Conservation (phyloP, 2,329 filamentous ascomycete genomes). For the Aspergillus arachidicola region DNA sequence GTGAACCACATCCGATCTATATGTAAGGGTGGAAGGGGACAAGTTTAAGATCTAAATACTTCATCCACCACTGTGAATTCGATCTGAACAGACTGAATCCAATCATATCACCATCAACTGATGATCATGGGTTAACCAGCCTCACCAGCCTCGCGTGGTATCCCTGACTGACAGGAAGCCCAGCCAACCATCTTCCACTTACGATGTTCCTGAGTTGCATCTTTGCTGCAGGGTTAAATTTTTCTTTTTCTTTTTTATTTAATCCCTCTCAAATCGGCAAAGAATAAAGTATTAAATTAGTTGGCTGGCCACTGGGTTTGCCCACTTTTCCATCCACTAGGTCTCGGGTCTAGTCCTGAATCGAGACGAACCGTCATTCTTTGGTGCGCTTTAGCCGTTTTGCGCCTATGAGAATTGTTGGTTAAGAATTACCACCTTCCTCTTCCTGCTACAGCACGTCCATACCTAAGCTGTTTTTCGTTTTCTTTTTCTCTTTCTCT, state of each 20-base stretch:
- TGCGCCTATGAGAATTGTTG: constrained; percentile 3
- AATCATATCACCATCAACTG: not conserved
- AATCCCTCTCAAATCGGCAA: not conserved
- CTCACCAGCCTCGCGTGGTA: constrained; percentile 7
- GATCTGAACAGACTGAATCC: not conserved
- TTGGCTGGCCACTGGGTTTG: not conserved
- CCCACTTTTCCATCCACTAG: not conserved
- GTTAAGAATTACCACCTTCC: constrained; percentile 1
- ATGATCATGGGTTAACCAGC: not conserved
- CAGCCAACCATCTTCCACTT: not conserved
- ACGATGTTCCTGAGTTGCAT: not conserved
- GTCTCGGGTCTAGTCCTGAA: not conserved
- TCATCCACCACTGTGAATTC: not conserved
- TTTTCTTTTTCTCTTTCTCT: not conserved
- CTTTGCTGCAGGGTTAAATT: not conserved
- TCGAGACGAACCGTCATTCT: constrained; percentile 10
- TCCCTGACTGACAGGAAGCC: not conserved
- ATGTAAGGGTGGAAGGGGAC: not conserved
- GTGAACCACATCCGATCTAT: not conserved
- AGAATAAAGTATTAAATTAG: not conserved
- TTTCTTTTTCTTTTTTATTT: not conserved
- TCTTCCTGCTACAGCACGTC: not conserved
- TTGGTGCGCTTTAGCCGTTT: constrained; percentile 13
- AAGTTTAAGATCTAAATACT: not conserved
- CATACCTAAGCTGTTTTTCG: not conserved